phyloP scores from a whole-genome alignment of 352 stramenopile species.

The Lagenidium sp. region DNA sequence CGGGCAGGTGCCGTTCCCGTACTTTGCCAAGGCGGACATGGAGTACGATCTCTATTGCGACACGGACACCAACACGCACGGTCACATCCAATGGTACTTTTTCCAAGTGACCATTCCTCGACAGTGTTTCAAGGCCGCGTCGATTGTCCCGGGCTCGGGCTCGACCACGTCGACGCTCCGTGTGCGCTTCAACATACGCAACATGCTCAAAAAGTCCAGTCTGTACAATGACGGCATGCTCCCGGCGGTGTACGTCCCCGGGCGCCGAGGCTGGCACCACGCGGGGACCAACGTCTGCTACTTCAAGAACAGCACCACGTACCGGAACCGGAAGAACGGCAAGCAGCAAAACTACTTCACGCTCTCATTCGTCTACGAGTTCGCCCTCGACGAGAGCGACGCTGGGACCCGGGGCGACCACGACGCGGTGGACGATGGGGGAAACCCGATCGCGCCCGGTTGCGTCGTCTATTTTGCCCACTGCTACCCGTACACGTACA shows the following conservation, averaged over 20 bases:
- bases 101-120: constrained; percentile 41
- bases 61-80: constrained; percentile 56
- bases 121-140: constrained; percentile 5
- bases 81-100: constrained; percentile 88
- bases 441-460: no score
- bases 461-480: constrained; percentile 80
- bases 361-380: constrained; percentile 72
- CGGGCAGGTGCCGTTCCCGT: constrained; percentile 26
- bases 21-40: constrained; percentile 42
- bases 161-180: neutral
- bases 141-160: neutral
- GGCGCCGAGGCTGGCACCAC: constrained; percentile 56
- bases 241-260: constrained; percentile 50
- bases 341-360: constrained; percentile 54
- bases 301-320: constrained; percentile 67
- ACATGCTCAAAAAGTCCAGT: constrained; percentile 81
- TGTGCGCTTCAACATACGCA: constrained; percentile 81
- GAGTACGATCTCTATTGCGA: constrained; percentile 78
- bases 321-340: constrained; percentile 40
- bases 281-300: constrained; percentile 74
- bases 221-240: constrained; percentile 87
- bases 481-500: constrained; percentile 85
- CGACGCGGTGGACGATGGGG: constrained; percentile 8
- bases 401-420: constrained; percentile 1
- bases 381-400: constrained; percentile 9